These are phyloP conservation scores for Metschnikowia proteae DNA, from an alignment of 805 yeast genomes.

Conservation along the genomic window DNA sequence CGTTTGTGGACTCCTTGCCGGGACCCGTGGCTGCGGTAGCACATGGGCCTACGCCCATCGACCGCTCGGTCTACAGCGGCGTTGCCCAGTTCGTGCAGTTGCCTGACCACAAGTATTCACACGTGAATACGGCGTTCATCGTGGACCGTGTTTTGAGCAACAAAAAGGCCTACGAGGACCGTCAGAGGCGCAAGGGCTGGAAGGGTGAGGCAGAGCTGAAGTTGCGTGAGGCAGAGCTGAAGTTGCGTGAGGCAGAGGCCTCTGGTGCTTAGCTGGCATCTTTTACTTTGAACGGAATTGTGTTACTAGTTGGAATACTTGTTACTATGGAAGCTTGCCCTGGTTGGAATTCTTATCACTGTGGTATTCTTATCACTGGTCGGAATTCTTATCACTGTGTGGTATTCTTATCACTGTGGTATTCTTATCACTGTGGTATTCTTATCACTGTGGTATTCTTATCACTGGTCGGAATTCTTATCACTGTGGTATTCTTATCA, in stretches of 20 bases:
- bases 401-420: too few species aligned
- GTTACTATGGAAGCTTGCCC: too few species aligned
- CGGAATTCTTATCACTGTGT: too few species aligned
- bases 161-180: conserved; percentile 69
- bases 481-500: too few species aligned
- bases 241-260: conserved; percentile 18
- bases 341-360: too few species aligned
- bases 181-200: conserved; percentile 86
- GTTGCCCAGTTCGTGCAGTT: conserved; percentile 38
- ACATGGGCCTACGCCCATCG: conserved; percentile 56
- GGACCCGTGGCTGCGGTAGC: conserved; percentile 39
- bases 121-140: conserved; percentile 66
- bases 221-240: conserved; percentile 19
- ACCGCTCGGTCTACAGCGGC: conserved; percentile 29
- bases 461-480: too few species aligned
- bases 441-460: too few species aligned
- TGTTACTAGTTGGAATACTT: too few species aligned
- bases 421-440: too few species aligned
- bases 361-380: too few species aligned
- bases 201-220: conserved; percentile 49
- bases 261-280: neutral
- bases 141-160: conserved; percentile 69
- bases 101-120: conserved; percentile 55
- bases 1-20: conserved; percentile 40
- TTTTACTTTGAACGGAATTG: too few species aligned